phyloP scores from a whole-genome alignment of 768 basidiomycete species.

The Russula foetens region DNA sequence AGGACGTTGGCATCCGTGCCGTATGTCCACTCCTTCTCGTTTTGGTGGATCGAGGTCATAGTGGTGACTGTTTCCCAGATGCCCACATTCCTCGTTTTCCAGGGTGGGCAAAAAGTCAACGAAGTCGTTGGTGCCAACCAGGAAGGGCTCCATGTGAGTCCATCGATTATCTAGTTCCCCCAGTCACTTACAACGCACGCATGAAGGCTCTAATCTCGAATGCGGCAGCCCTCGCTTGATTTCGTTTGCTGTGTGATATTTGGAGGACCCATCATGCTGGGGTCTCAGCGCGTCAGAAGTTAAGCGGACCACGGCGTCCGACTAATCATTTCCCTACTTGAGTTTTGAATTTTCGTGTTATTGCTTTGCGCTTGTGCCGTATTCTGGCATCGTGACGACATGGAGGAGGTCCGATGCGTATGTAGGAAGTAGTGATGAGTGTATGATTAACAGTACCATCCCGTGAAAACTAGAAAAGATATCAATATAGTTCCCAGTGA shows the following conservation, averaged over 20 bases:
- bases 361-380: too few species aligned
- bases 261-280: neutral
- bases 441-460: too few species aligned
- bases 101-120: constrained; percentile 29
- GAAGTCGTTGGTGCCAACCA: constrained; percentile 45
- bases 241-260: neutral
- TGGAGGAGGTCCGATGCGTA: too few species aligned
- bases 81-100: constrained; percentile 37
- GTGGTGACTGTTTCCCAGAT: constrained; percentile 25
- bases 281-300: neutral
- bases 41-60: neutral
- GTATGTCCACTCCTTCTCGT: constrained; percentile 33
- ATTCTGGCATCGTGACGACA: too few species aligned
- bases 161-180: neutral
- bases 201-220: neutral
- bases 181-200: neutral
- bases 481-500: too few species aligned
- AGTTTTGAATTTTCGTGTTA: too few species aligned
- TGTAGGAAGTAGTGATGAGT: too few species aligned
- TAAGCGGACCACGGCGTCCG: too few species aligned
- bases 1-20: constrained; percentile 54
- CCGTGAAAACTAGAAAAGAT: too few species aligned
- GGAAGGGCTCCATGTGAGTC: constrained; percentile 32
- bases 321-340: too few species aligned
- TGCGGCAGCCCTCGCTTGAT: neutral